Conservation (phyloP, 306 rosid genomes). For the Prunus mira region DNA sequence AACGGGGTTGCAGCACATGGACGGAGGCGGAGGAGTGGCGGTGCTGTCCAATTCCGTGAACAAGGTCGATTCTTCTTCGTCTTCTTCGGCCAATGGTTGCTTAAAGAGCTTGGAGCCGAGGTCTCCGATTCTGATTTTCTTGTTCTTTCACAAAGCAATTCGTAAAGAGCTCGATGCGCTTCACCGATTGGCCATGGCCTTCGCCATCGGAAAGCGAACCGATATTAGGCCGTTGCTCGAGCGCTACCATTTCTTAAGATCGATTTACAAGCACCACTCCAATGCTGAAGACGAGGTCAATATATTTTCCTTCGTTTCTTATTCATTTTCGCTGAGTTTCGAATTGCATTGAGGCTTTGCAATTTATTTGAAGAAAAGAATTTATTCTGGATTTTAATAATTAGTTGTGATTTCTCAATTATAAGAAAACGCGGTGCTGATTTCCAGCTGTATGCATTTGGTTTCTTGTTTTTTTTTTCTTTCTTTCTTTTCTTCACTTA, state of each 20-base stretch:
- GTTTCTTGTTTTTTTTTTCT: too few relatives aligned
- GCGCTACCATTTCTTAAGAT: slow-evolving; percentile 77
- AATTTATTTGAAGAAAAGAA: background rate
- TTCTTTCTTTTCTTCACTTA: too few relatives aligned
- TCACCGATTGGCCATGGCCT: slow-evolving; percentile 79
- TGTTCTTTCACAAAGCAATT: slow-evolving; percentile 84
- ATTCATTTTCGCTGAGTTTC: slow-evolving; percentile 7
- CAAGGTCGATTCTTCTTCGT: slow-evolving; percentile 63
- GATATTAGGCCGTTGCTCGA: slow-evolving; percentile 68
- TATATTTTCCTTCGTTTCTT: slow-evolving; percentile 12
- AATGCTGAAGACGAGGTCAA: slow-evolving; percentile 98
- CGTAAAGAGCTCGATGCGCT: slow-evolving; percentile 87
- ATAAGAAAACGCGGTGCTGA: background rate
- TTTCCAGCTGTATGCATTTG: background rate
- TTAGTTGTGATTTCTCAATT: background rate
- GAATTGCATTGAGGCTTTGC: background rate
- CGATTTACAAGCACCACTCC: slow-evolving; percentile 88
- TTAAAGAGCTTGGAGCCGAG: slow-evolving; percentile 49
- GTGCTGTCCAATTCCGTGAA: slow-evolving; percentile 59
- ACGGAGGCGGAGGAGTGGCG: slow-evolving; percentile 69
- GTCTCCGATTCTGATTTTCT: slow-evolving; percentile 86
- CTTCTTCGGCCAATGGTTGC: slow-evolving; percentile 35
- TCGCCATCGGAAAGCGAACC: slow-evolving; percentile 70
- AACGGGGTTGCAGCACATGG: slow-evolving; percentile 54
- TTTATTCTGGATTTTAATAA: slow-evolving; percentile 1